Base-by-base conservation (phyloP, 495 filamentous ascomycete genomes). In the Letharia columbiana region DNA sequence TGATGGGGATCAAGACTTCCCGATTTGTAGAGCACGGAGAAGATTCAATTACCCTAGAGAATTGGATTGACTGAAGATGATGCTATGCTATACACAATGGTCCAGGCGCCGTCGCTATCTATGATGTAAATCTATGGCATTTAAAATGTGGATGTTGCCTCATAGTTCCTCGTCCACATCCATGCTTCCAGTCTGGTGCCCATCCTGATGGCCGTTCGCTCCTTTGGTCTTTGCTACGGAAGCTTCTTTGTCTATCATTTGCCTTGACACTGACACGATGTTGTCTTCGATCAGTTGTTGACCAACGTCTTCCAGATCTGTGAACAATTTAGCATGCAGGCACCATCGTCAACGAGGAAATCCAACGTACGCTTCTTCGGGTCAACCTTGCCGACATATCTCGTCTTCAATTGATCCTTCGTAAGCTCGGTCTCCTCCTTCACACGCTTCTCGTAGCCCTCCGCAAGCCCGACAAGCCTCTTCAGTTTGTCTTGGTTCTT, bases 181-280 rank as follows among this genome's bases (percentile, higher is more conserved):
- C 83, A 87, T 84, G 63, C 70, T 80, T 23, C 82, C 87, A 61
- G 86, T 85, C 41, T 82, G 67, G 45, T 78, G 75, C 31, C 82
- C 84, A 66, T 87, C 87, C 47, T 67, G 63, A 61, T 67, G 58
- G 6, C 61, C 66, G 39, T 65, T 68, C 15, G 71, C 42, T n/a
- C 58, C 69, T 33, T 80, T 76, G 60, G 74, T 74, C 65, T 82
- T 82, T 31, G 86, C 84, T 65, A 86, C 80, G 11, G 82, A 91
- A 17, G 94, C 94, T 74, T 98, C 95, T 78, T 98, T 98, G 79
- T 98, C 95, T 69, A 98, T 97, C 94, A 98, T 97, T 77, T 97
- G 92, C 69, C 92, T 83, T 61, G 92, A 92, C 7, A 97, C 92
- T 10, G 91, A 89, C 8, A 98, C 94, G 64, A 98, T 98, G 76